Base-by-base conservation (phyloP, 164 flowering plant species). In the Malania oleifera region DNA sequence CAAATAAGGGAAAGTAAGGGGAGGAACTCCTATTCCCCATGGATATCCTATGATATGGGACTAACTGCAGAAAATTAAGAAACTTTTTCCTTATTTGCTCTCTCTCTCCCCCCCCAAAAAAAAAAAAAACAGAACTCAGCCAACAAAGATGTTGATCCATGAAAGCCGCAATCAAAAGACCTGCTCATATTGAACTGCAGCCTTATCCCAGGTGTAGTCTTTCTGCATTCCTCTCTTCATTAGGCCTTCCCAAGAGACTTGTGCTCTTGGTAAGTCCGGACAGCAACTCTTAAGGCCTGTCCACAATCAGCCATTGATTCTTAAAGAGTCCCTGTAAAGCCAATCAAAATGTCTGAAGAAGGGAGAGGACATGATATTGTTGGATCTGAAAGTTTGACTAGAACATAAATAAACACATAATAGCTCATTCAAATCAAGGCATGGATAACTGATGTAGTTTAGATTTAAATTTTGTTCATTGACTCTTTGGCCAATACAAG, bases 141-240 rank as follows among this genome's bases (percentile, higher is more conserved):
- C 52, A 18, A 80, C 75, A 25, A 86, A 92, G n/a, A 47, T 93
- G 93, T 18, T 80, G 82, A 62, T 89, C 98, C 9, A 66, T 52
- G 70, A 79, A 80, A 9, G 84, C 90, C 98, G n/a, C 98, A 95
- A 93, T 40, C 75, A 73, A 40, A 93, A 84, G 59, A 89, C 76
- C 60, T 86, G 86, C 63, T 93, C 97, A 20, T 92, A 93, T 49
- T 84, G 77, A 37, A 59, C 60, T 11, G 98, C 98, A 31, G 98
- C 95, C 22, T 77, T 83, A 43, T 87, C 89, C 98, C 98, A 93
- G 1, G 97, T 72, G 63, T 38, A 80, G 64, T 89, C 77, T 56
- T 64, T 76, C 57, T 53, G 63, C 98, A 89, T 93, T 26, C 97
- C 96, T 67, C 98, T 78, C 73, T 64, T 87, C 96, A 89, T 83